Evolutionary conservation across 345 rosid species (phyloP), one percentile per base, ranked within the genome.

Genomic region (Geranium rotundifolium): DNA sequence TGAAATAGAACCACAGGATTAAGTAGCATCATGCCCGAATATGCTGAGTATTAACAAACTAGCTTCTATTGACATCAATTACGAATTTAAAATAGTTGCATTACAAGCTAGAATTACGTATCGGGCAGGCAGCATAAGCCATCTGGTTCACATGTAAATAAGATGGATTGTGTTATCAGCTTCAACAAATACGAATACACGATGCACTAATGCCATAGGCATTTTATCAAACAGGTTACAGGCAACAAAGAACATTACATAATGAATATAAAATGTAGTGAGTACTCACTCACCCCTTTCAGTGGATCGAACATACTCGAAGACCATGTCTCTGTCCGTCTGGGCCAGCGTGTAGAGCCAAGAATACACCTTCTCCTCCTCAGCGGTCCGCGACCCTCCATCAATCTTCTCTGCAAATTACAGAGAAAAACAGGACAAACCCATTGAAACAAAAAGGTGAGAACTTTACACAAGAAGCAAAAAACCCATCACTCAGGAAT

Each of bases 231-330:
- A 64, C 67, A 58, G 52, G 19, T 60, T 46, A 20, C 16, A 6
- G 20, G 54, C 29, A 4, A 31, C 18, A 55, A 65, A 49, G 37
- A 13, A 39, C 37, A 56, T 7, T 0, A 16, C 1, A 6, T 46
- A 2, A 2, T 13, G 37, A 0, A 56, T 14, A 29, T 19, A 18
- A 19, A 23, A 30, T 15, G 1, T 17, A 23, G 27, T 23, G 27
- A 23, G 27, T 2, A 23, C 27, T 23, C 27, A 58, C 77, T 63
- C 17, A 86, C 88, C 91, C 58, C 88, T 83, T 78, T 86, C 91
- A 0, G 91, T 86, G 65, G 91, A 86, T 27, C 71, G 76, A 67
- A 83, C 88, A 77, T 81, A 86, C 70, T 86, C 91, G 18, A 75
- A 86, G 57, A 71, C 88, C 66, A 86, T 29, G 65, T 83, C 73